These are phyloP conservation scores for Linaria vulgaris DNA, from an alignment of 257 asterid genomes.

Conservation along the genomic window DNA sequence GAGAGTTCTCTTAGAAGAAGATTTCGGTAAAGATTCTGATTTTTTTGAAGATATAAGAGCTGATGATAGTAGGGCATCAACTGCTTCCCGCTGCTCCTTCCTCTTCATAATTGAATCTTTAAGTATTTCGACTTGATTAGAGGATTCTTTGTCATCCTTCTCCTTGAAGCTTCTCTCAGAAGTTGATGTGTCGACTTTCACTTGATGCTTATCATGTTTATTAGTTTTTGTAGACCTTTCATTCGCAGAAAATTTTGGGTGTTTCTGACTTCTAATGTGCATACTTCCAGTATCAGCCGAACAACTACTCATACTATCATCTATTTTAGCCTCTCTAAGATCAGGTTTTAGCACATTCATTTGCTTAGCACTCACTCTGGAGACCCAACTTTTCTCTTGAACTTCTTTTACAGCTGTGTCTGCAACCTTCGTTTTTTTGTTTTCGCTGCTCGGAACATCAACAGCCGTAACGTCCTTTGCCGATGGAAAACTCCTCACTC, in stretches of 20 bases:
- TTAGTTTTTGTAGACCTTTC: conserved; percentile 31
- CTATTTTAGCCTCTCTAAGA: conserved; percentile 24
- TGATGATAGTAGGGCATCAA: conserved; percentile 91
- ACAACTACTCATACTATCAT: conserved; percentile 28
- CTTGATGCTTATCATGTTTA: conserved; percentile 35
- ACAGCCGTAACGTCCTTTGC: conserved; percentile 29
- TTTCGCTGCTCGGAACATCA: conserved; percentile 30
- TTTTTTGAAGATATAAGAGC: conserved; percentile 87
- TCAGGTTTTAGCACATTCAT: conserved; percentile 27
- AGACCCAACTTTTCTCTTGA: conserved; percentile 27
- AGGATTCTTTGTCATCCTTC: conserved; percentile 40
- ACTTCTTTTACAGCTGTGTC: conserved; percentile 31
- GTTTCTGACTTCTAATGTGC: conserved; percentile 39
- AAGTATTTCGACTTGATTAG: conserved; percentile 39
- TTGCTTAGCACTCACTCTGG: conserved; percentile 30
- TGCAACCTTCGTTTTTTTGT: conserved; percentile 28
- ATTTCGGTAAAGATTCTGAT: conserved; percentile 47
- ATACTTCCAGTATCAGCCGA: conserved; percentile 34
- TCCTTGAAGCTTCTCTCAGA: conserved; percentile 39
- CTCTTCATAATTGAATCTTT: conserved; percentile 49
- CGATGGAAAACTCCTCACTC: conserved; percentile 27
- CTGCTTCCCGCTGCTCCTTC: conserved; percentile 90
- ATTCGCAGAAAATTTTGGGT: conserved; percentile 29
- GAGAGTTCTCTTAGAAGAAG: conserved; percentile 48
- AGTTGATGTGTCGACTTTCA: conserved; percentile 27